Conservation (phyloP, 768 basidiomycete genomes). For the Leccinum obscurum region DNA sequence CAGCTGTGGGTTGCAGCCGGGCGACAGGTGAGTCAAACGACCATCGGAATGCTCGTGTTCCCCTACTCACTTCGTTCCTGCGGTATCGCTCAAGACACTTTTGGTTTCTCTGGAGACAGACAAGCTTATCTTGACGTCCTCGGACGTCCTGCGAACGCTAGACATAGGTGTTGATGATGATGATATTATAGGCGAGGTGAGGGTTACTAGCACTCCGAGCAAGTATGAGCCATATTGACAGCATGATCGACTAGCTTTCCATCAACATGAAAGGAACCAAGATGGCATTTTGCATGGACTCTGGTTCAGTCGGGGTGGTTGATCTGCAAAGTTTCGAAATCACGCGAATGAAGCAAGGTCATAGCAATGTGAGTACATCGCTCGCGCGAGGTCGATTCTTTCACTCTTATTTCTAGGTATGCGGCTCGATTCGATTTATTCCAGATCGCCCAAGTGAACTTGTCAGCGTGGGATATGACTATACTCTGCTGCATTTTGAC, state of each 20-base stretch:
- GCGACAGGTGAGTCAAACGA: constrained; percentile 41
- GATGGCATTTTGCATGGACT: constrained; percentile 71
- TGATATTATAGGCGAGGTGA: constrained; percentile 71
- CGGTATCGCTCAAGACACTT: constrained; percentile 23
- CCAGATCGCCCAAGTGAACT: constrained; percentile 69
- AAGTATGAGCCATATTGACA: constrained; percentile 25
- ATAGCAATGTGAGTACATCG: constrained; percentile 55
- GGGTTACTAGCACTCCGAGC: not conserved
- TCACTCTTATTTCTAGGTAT: constrained; percentile 50
- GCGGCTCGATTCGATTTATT: constrained; percentile 68
- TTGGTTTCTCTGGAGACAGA: constrained; percentile 46
- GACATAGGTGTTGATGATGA: constrained; percentile 50
- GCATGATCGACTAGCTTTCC: constrained; percentile 54
- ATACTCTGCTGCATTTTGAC: constrained; percentile 66
- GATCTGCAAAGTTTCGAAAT: constrained; percentile 52
- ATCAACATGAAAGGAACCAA: constrained; percentile 51
- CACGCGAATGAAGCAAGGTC: constrained; percentile 59
- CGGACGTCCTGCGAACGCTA: constrained; percentile 50
- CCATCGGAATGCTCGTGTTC: not conserved
- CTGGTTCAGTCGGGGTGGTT: constrained; percentile 64
- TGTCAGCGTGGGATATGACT: constrained; percentile 79
- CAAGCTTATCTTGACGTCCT: constrained; percentile 53
- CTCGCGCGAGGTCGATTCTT: not conserved
- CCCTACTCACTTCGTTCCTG: not conserved
- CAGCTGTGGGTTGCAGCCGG: constrained; percentile 71